Evolutionary conservation across 495 filamentous ascomycete species (phyloP), one percentile per base, ranked within the genome.

Genomic region (Entonaema liquescens): DNA sequence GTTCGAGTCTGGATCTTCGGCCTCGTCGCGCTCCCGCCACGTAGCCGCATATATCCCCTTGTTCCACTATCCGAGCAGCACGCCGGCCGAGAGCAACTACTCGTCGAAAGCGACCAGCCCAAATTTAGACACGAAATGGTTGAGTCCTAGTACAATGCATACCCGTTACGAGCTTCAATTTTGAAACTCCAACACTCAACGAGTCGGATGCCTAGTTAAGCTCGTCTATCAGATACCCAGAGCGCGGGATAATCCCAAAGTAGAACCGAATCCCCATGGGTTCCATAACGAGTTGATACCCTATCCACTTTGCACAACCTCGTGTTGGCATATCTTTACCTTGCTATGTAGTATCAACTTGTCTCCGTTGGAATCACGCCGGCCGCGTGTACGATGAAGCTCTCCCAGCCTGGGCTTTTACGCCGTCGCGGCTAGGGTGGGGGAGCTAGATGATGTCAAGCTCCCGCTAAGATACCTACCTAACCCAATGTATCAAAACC

Each of bases 111-210:
- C 40, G 7, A 56, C 31, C n/a, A 7, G 47, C 64, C 69, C 64
- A 72, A 72, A 68, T 64, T 60, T 72, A 72, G 69, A 72, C 69
- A 72, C 69, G 69, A 72, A 64, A 72, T 55, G 49, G 67, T 40
- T 33, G 15, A 29, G 36, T 42, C 38, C 64, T 28, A 40, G 44
- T 52, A 2, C 36, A 44, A 29, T 55, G 21, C 38, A 31, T 65
- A 26, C 12, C 56, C 68, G 53, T 56, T 56, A 56, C 53, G 28
- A 35, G 17, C 53, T 35, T 56, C 53, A 35, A 56, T 56, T 35
- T 35, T 56, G 29, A 56, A 56, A 31, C 53, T 19, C 17, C 53
- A 19, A 47, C 53, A 11, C 3, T 56, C 53, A 26, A 33, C 53
- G 53, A 60, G 35, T 56, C 54, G 42, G 31, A 11, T 59, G 23